A percentile compares a stretch with the other conserved stretches of the same genome.
Conservation (phyloP, 75 land plant genomes). For the Pinus tabuliformis region DNA sequence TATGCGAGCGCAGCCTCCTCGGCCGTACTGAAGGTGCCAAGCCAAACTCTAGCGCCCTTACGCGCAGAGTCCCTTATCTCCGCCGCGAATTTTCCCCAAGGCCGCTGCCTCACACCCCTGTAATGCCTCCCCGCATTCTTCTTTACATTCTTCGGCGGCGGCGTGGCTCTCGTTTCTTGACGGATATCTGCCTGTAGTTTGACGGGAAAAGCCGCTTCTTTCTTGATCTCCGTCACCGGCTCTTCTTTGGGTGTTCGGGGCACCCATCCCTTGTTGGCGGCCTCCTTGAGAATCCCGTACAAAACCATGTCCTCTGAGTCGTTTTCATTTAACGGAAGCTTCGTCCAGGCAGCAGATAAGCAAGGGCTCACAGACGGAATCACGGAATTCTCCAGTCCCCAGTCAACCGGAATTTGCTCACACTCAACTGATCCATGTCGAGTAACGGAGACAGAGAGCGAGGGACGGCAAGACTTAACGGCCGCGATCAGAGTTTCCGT, state of each 20-base stretch:
- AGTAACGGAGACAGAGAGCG: no score
- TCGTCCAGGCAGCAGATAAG: not conserved
- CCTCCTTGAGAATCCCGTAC: conserved; percentile 18
- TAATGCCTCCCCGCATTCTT: conserved; percentile 16
- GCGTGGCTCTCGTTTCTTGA: no score
- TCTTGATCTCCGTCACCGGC: not conserved
- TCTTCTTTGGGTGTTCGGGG: not conserved
- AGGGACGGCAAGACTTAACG: no score
- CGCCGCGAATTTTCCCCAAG: conserved; percentile 50
- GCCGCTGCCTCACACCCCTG: conserved; percentile 46
- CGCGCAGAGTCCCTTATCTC: conserved; percentile 46
- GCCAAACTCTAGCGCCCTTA: conserved; percentile 47
- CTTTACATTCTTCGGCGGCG: not conserved
- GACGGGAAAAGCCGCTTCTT: no score
- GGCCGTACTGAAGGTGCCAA: conserved; percentile 34
- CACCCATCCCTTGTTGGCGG: conserved; percentile 12
- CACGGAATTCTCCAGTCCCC: no score
- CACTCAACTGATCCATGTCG: no score
- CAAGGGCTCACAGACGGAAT: no score
- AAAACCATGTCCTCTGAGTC: conserved; percentile 33
- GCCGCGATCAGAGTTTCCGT: no score
- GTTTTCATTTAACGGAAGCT: conserved; percentile 32
- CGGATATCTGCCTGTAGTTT: no score
- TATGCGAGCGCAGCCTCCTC: conserved; percentile 10
- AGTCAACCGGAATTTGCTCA: no score